Evolutionary conservation across 1,139 yeast species (phyloP).

Genomic region (Kodamaea fungicola): DNA sequence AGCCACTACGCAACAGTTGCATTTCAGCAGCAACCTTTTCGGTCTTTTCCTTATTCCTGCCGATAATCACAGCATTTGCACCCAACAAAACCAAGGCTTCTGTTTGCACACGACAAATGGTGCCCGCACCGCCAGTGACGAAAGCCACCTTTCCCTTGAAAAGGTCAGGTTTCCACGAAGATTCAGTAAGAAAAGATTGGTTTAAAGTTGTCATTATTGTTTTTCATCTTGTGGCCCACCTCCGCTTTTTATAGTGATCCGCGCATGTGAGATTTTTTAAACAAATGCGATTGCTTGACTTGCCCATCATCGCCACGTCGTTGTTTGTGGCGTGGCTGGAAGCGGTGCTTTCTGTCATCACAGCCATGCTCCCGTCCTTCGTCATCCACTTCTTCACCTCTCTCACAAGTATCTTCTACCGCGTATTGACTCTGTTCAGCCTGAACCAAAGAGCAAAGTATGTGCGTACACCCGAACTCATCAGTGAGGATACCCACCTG

Average conservation of each 20-base stretch:
- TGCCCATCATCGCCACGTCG: conserved; percentile 16
- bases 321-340: conserved; percentile 42
- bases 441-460: conserved; percentile 16
- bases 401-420: conserved; percentile 26
- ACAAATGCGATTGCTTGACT: conserved; percentile 4
- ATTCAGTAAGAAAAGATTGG: conserved; percentile 21
- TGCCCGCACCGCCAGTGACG: conserved; percentile 93
- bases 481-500: no score
- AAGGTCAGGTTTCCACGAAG: conserved; percentile 53
- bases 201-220: conserved; percentile 19
- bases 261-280: background rate
- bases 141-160: conserved; percentile 82
- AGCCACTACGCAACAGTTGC: conserved; percentile 48
- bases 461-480: background rate
- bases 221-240: background rate
- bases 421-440: conserved; percentile 23
- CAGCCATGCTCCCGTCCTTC: conserved; percentile 30
- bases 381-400: conserved; percentile 30
- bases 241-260: background rate
- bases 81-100: conserved; percentile 84
- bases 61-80: conserved; percentile 80
- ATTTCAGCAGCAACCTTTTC: conserved; percentile 64
- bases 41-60: conserved; percentile 67
- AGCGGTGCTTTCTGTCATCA: conserved; percentile 31
- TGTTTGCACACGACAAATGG: conserved; percentile 82